phyloP scores from a whole-genome alignment of 495 filamentous ascomycete genomes.

The Jackrogersella multiformis region DNA sequence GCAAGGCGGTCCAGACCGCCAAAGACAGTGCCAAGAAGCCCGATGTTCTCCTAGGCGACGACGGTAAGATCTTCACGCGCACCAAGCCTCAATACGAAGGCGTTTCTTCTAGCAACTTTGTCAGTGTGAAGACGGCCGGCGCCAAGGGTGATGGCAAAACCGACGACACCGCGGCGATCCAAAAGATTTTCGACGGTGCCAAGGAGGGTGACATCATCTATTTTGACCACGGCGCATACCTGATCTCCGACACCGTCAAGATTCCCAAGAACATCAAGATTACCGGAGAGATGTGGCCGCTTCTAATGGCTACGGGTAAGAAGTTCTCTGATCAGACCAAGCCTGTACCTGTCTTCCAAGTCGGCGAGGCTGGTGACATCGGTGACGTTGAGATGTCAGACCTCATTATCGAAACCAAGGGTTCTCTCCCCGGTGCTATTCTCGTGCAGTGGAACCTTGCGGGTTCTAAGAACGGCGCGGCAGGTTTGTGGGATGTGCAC shows the following conservation, averaged over 20 bases:
- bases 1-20: conserved; percentile 59
- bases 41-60: conserved; percentile 60
- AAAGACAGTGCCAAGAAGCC: conserved; percentile 66
- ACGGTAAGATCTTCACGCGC: conserved; percentile 69
- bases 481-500: conserved; percentile 92
- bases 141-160: conserved; percentile 80
- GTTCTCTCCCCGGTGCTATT: conserved; percentile 82
- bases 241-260: conserved; percentile 83
- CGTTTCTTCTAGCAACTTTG: conserved; percentile 64
- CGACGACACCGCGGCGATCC: conserved; percentile 76
- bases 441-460: conserved; percentile 92
- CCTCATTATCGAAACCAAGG: conserved; percentile 81
- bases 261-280: conserved; percentile 82
- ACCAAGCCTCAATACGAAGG: conserved; percentile 79
- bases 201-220: conserved; percentile 75
- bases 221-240: conserved; percentile 91
- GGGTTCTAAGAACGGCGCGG: conserved; percentile 69
- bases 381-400: conserved; percentile 87
- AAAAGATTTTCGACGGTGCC: conserved; percentile 72
- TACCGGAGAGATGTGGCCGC: conserved; percentile 89
- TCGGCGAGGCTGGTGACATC: conserved; percentile 80
- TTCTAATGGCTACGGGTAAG: conserved; percentile 82
- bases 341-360: conserved; percentile 76
- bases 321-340: conserved; percentile 74
- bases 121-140: conserved; percentile 79